phyloP scores from a whole-genome alignment of 2,329 filamentous ascomycete genomes.

The Neofusicoccum sp. region DNA sequence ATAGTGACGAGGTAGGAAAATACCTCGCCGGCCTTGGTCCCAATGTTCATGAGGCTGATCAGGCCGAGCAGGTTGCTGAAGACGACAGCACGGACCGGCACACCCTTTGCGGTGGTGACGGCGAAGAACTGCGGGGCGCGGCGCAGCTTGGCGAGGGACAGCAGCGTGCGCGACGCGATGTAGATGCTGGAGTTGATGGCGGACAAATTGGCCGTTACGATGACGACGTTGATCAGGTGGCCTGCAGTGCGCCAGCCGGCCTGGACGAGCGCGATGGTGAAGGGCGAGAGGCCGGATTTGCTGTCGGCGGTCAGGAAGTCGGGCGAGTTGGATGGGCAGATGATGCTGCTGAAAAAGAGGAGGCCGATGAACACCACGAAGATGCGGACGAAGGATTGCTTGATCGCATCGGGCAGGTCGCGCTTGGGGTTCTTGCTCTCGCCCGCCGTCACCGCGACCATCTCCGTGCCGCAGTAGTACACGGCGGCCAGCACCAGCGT shows the following conservation, averaged over 20 bases:
- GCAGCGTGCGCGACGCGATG: slow-evolving; percentile 69
- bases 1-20: slow-evolving; percentile 71
- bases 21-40: slow-evolving; percentile 62
- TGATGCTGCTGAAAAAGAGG: slow-evolving; percentile 59
- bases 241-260: slow-evolving; percentile 67
- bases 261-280: slow-evolving; percentile 65
- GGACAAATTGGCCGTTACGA: slow-evolving; percentile 53
- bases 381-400: slow-evolving; percentile 55
- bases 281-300: slow-evolving; percentile 35
- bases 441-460: slow-evolving; percentile 36
- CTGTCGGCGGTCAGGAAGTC: slow-evolving; percentile 47
- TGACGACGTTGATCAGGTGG: slow-evolving; percentile 72
- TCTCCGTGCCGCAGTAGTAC: slow-evolving; percentile 38
- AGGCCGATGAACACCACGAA: slow-evolving; percentile 54
- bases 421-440: slow-evolving; percentile 36
- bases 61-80: slow-evolving; percentile 70
- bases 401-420: slow-evolving; percentile 53
- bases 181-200: slow-evolving; percentile 74
- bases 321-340: slow-evolving; percentile 56
- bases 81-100: slow-evolving; percentile 59
- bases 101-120: slow-evolving; percentile 63
- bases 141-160: slow-evolving; percentile 72
- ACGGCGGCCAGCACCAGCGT: slow-evolving; percentile 44
- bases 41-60: slow-evolving; percentile 73
- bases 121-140: slow-evolving; percentile 71